Percentiles rank a stretch among this genome's conserved stretches.
phyloP scores from a whole-genome alignment of 495 filamentous ascomycete species.

The Tuber borchii region DNA sequence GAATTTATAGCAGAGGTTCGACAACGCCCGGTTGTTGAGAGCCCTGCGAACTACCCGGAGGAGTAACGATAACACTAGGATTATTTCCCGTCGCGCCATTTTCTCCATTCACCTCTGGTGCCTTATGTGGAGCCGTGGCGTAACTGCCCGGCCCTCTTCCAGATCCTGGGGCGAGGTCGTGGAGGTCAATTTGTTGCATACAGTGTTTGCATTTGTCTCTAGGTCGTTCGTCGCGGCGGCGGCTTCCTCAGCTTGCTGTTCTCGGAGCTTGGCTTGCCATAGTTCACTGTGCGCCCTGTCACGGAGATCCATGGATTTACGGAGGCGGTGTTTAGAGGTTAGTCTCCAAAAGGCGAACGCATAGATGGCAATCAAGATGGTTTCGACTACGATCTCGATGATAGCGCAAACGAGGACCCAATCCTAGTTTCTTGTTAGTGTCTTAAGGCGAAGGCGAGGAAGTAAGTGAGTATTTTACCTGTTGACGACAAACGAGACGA shows the following conservation, averaged over 20 bases:
- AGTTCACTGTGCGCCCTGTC: slow-evolving; percentile 89
- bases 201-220: slow-evolving; percentile 39
- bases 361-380: slow-evolving; percentile 86
- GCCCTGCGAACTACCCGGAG: neutral
- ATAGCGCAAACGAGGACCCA: slow-evolving; percentile 95
- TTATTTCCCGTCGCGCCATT: neutral
- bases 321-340: slow-evolving; percentile 87
- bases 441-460: neutral
- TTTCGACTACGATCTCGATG: slow-evolving; percentile 91
- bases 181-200: slow-evolving; percentile 36
- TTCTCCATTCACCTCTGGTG: slow-evolving; percentile 7
- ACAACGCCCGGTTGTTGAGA: neutral
- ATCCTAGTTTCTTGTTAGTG: slow-evolving; percentile 54
- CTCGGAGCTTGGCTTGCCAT: slow-evolving; percentile 88
- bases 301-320: slow-evolving; percentile 91
- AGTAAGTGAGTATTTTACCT: slow-evolving; percentile 49
- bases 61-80: neutral
- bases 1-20: slow-evolving; percentile 3
- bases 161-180: slow-evolving; percentile 15
- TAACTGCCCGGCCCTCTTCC: slow-evolving; percentile 31
- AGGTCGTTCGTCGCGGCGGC: slow-evolving; percentile 8
- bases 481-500: slow-evolving; percentile 85
- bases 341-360: slow-evolving; percentile 91
- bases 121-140: slow-evolving; percentile 31
- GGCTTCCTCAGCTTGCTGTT: slow-evolving; percentile 79